Conservation (phyloP, 148 eudicot genomes). For the Rhododendron ferrugineum region DNA sequence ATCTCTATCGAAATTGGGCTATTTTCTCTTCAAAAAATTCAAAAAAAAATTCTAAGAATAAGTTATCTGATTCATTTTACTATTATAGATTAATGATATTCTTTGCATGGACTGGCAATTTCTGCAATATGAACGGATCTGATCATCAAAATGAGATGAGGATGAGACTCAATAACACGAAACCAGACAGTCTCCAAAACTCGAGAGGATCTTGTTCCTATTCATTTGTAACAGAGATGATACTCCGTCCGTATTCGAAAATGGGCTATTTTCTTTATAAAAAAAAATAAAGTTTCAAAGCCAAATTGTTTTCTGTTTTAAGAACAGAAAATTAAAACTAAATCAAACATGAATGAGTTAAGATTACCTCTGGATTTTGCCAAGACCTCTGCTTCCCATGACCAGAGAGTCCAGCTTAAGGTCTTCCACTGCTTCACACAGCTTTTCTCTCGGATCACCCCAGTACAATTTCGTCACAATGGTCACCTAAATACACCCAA, state of each 20-base stretch:
- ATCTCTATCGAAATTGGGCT: too few species aligned
- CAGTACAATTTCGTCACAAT: slow-evolving; percentile 65
- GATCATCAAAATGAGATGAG: not conserved
- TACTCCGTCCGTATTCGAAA: too few species aligned
- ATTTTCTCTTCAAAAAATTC: too few species aligned
- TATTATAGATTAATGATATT: too few species aligned
- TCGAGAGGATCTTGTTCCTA: not conserved
- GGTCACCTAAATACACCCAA: slow-evolving; percentile 30
- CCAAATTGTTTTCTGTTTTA: not conserved
- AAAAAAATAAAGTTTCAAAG: too few species aligned
- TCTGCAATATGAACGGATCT: not conserved
- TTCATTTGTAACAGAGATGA: not conserved
- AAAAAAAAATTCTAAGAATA: too few species aligned
- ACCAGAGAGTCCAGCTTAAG: slow-evolving; percentile 66
- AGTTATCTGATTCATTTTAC: not conserved
- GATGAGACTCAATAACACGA: not conserved
- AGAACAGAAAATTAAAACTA: not conserved
- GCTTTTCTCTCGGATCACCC: slow-evolving; percentile 94
- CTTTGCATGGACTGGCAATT: too few species aligned
- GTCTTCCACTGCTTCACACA: slow-evolving; percentile 58
- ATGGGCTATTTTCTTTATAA: not conserved
- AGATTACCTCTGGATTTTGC: slow-evolving; percentile 51
- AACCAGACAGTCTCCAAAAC: not conserved
- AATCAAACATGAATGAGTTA: not conserved
- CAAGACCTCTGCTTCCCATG: slow-evolving; percentile 90